Conservation (phyloP, 768 basidiomycete species). For the Tylopilus rubrobrunneus region DNA sequence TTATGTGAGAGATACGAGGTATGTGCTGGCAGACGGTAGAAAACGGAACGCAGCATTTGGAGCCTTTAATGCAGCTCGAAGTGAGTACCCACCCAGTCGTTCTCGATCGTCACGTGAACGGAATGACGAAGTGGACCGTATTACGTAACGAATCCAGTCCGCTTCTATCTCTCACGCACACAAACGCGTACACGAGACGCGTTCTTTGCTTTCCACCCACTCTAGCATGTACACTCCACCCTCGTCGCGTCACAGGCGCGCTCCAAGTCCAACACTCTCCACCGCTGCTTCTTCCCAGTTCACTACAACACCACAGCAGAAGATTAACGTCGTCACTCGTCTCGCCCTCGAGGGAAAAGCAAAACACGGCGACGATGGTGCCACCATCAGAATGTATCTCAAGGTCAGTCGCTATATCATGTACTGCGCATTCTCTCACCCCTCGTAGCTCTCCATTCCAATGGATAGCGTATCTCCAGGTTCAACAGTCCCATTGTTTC, state of each 20-base stretch:
- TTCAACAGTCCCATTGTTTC: constrained; percentile 65
- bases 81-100: constrained; percentile 26
- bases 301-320: constrained; percentile 42
- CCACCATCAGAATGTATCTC: constrained; percentile 69
- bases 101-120: constrained; percentile 14
- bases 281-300: constrained; percentile 40
- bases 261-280: constrained; percentile 30
- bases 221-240: constrained; percentile 12
- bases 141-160: background rate
- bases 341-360: constrained; percentile 73
- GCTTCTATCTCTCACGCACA: constrained; percentile 9
- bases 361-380: constrained; percentile 61
- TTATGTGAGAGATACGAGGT: background rate
- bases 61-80: background rate
- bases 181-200: constrained; percentile 22
- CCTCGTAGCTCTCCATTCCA: constrained; percentile 60
- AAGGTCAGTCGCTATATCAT: constrained; percentile 44
- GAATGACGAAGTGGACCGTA: background rate
- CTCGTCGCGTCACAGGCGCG: constrained; percentile 28
- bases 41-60: constrained; percentile 10
- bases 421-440: background rate
- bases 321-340: constrained; percentile 67
- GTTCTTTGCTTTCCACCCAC: background rate
- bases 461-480: constrained; percentile 64
- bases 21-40: constrained; percentile 6